These are phyloP conservation scores for Mycena albidolilacea DNA, from an alignment of 768 basidiomycete genomes.

Conservation along the genomic window DNA sequence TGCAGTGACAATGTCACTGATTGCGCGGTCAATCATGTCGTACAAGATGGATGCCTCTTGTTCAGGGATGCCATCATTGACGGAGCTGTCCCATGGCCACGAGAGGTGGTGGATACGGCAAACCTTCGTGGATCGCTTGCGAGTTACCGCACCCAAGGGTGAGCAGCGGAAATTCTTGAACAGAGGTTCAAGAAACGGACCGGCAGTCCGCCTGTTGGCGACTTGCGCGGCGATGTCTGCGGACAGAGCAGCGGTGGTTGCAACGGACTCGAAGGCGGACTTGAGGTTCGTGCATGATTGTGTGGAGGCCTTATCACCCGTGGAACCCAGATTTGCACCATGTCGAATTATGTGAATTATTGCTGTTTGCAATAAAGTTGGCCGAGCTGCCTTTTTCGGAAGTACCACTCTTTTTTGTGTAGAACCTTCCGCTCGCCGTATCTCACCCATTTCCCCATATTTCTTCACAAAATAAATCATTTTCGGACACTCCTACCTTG, in stretches of 20 bases:
- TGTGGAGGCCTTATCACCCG: slow-evolving; percentile 15
- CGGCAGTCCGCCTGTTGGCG: not conserved
- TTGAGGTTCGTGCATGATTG: slow-evolving; percentile 43
- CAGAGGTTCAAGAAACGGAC: not conserved
- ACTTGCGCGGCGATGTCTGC: not conserved
- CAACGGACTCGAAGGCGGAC: slow-evolving; percentile 38
- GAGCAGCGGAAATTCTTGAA: not conserved
- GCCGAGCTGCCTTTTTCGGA: too few species aligned
- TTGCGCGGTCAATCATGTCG: not conserved
- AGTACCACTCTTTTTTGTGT: too few species aligned
- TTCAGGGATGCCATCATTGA: not conserved
- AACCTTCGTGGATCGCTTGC: not conserved
- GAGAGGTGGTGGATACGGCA: not conserved
- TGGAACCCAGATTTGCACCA: slow-evolving; percentile 47
- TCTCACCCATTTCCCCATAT: too few species aligned
- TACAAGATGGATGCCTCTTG: not conserved
- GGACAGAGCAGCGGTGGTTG: slow-evolving; percentile 14
- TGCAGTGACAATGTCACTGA: not conserved
- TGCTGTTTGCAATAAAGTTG: too few species aligned
- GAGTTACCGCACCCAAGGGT: not conserved
- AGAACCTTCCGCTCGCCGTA: too few species aligned
- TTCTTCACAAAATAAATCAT: too few species aligned
- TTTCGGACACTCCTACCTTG: too few species aligned
- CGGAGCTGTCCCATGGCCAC: not conserved
- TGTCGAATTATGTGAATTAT: slow-evolving; percentile 26